These are phyloP conservation scores for Blastomyces silverae DNA, from an alignment of 2,329 filamentous ascomycete genomes.

Conservation along the genomic window DNA sequence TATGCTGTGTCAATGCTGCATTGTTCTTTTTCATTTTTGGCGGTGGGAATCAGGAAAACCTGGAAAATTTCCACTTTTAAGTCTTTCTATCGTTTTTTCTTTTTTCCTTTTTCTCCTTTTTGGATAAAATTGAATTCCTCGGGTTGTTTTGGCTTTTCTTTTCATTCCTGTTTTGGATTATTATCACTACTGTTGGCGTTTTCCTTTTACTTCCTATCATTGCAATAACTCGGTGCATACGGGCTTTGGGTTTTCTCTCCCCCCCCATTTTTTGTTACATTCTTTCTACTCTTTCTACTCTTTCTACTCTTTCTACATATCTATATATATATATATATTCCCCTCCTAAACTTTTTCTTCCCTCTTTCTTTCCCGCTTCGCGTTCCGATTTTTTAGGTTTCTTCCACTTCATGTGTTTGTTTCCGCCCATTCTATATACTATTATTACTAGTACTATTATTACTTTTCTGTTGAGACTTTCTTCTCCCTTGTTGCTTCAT, in stretches of 20 bases:
- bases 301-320: conserved; percentile 17
- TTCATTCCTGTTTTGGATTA: background rate
- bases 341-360: conserved; percentile 17
- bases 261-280: conserved; percentile 3
- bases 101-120: background rate
- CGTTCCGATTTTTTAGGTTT: conserved; percentile 14
- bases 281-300: conserved; percentile 18
- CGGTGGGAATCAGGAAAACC: background rate
- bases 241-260: background rate
- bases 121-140: conserved; percentile 8
- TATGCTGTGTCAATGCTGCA: background rate
- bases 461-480: background rate
- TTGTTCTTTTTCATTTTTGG: conserved; percentile 1
- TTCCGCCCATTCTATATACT: background rate
- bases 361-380: conserved; percentile 21
- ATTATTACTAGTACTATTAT: background rate
- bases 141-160: conserved; percentile 3
- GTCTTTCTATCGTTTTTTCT: background rate
- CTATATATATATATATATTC: conserved; percentile 13
- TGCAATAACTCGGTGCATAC: conserved; percentile 2
- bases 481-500: background rate
- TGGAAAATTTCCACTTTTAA: background rate
- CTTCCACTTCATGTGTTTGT: conserved; percentile 9
- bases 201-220: conserved; percentile 12
- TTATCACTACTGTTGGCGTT: conserved; percentile 5